Evolutionary conservation across 2,329 filamentous ascomycete species (phyloP).

Genomic region (Trichoderma koningiopsis): DNA sequence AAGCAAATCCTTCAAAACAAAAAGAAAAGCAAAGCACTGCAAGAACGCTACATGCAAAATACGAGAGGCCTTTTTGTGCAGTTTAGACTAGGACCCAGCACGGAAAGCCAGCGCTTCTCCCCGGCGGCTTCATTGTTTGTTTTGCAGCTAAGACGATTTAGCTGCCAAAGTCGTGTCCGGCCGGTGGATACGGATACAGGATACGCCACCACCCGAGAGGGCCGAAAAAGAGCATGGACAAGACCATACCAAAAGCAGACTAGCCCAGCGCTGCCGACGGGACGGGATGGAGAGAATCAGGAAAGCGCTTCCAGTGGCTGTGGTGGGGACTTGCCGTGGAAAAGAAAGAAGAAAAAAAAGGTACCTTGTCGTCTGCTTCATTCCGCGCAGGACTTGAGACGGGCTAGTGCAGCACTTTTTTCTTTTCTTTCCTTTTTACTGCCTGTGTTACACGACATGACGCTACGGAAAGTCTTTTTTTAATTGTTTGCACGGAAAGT

Average conservation of each 20-base stretch:
- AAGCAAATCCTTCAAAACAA: background rate
- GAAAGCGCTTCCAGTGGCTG: background rate
- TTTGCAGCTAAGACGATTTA: background rate
- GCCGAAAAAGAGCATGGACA: background rate
- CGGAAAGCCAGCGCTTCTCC: background rate
- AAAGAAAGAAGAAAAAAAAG: background rate
- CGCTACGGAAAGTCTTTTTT: background rate
- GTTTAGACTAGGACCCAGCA: background rate
- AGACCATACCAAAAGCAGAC: background rate
- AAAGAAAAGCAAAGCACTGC: background rate
- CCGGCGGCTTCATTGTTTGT: background rate
- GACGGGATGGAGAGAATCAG: slow-evolving; percentile 3
- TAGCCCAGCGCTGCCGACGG: slow-evolving; percentile 1
- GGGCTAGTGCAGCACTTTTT: background rate
- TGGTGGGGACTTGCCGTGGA: background rate
- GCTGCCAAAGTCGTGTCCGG: background rate
- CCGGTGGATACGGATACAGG: background rate
- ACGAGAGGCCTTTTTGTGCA: background rate
- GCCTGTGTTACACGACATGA: background rate
- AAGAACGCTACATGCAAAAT: background rate
- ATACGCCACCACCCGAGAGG: background rate
- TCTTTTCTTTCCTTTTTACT: background rate
- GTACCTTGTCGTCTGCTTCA: background rate
- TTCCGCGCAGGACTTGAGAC: background rate
- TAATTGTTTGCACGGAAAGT: background rate